Base-by-base conservation (phyloP, 768 basidiomycete species). In the Podaxis mareebaensis region DNA sequence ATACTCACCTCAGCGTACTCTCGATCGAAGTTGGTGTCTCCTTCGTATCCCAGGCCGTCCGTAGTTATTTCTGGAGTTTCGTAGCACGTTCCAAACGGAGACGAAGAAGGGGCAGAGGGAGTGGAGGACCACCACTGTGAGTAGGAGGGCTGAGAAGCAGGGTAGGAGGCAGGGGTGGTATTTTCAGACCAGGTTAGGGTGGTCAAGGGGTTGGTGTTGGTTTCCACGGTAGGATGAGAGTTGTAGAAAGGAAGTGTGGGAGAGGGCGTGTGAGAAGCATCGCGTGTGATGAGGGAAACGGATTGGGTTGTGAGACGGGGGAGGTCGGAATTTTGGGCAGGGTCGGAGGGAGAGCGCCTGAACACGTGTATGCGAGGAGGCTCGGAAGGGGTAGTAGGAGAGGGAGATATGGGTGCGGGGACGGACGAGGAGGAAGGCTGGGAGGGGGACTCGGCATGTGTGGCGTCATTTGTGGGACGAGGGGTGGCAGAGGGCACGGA, bases 321-420 rank as follows among this genome's bases (percentile, higher is more conserved):
- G 13, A 44, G 61, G 7, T 61, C 62, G 26, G 62, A 53, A 65
- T 70, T 63, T 46, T 46, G 44, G 44, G 44, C n/a, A 46, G 44
- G 44, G 4, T 65, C 69, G 20, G 88, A 89, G 3, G 83, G 75
- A 11, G 86, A 85, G 58, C 89, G 86, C 71, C 81, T 87, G 77
- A 83, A 86, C 85, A 88, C 84, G 56, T 85, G 79, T 3, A 46
- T 46, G 20, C 4, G 44, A 46, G 46, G 64, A 52, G 52, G 59
- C 11, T 54, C 40, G 13, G 38, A 36, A 33, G 58, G 10, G n/a
- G 17, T 10, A n/a, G 17, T 46, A n/a, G 44, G 17, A 17, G 44
- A 46, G 44, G 44, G 44, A 46, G 44, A 46, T 22, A 46, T 13
- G 7, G 44, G 44, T 20, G 44, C 7, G 20, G 44, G 44, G 20